Evolutionary conservation across 768 basidiomycete genomes (phyloP), one percentile per base, ranked within the genome.

Genomic region (Kwoniella newhampshirensis): DNA sequence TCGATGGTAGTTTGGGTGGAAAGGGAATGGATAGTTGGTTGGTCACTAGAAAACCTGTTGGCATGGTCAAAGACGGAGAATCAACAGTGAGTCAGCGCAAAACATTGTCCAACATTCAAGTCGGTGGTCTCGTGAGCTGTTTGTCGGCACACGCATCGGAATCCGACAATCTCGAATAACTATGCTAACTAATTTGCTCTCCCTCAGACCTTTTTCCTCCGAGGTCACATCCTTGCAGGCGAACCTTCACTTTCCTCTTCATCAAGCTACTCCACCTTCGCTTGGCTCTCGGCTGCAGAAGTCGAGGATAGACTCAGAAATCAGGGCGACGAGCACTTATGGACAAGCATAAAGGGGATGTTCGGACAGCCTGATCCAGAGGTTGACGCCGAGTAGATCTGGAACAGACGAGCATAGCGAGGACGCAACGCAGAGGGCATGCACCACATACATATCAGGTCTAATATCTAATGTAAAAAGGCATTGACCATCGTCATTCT

Each of bases 281-380:
- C 90, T 6, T 98, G 93, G 93, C 80, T 97, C 59, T 94, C 91
- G 47, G 91, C 91, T 77, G 82, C 90, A 73, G 94, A 99, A 80
- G 85, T 97, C 42, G 79, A 86, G 73, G 78, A 81, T 12, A 46
- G 55, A 26, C 37, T 71, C 28, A 25, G 28, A 30, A 30, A 42
- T 2, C 70, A 71, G 41, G 67, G 70, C 7, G 67, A 68, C 27
- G 61, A 58, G 35, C 17, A 55, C 13, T 13, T 58, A 17, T 71
- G 70, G 70, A 44, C 62, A 2, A 48, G 35, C 4, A 52, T 68
- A 35, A 64, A 67, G 58, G 60, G 60, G 21, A 64, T 71, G 60
- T 68, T 71, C 40, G 70, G 70, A 17, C 20, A 52, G 7, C 11
- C 48, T 35, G 54, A 60, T 7, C 18, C 40, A 42, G 42, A 51